phyloP scores from a whole-genome alignment of 2,329 filamentous ascomycete species.

The Aureobasidium melanogenum region DNA sequence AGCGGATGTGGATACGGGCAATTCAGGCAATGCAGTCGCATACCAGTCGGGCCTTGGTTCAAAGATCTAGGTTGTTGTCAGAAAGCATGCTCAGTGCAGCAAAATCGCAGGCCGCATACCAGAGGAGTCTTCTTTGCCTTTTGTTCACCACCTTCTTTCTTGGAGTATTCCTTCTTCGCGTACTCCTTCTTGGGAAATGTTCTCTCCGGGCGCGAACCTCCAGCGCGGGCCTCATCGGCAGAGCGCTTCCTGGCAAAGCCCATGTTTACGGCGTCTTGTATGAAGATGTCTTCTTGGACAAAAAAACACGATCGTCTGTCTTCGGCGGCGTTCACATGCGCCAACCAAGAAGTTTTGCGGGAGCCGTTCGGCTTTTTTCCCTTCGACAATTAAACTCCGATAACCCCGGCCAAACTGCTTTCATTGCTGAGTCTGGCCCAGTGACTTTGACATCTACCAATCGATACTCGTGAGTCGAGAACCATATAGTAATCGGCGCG shows the following conservation, averaged over 20 bases:
- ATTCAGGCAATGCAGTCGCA: conserved; percentile 45
- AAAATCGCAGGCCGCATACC: background rate
- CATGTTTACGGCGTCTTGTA: conserved; percentile 18
- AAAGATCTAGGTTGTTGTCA: conserved; percentile 40
- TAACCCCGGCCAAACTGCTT: background rate
- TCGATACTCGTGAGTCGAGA: background rate
- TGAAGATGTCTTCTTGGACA: background rate
- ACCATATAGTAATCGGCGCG: background rate
- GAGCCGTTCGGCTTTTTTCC: background rate
- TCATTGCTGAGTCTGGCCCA: background rate
- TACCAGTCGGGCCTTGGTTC: conserved; percentile 61
- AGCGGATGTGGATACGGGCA: conserved; percentile 38
- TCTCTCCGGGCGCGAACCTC: conserved; percentile 19
- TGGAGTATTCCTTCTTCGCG: conserved; percentile 19
- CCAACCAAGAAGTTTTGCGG: conserved; percentile 6
- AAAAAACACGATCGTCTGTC: background rate
- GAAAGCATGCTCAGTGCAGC: conserved; percentile 7
- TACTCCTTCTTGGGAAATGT: conserved; percentile 19
- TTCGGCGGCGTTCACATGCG: background rate
- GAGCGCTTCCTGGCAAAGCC: conserved; percentile 26
- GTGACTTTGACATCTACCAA: background rate
- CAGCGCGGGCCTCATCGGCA: conserved; percentile 19
- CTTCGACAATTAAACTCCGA: conserved; percentile 7
- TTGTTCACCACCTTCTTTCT: conserved; percentile 20
- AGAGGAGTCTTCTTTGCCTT: conserved; percentile 19